Base-by-base conservation (phyloP, 208 protist genomes). In the Naegleria gruberi region DNA sequence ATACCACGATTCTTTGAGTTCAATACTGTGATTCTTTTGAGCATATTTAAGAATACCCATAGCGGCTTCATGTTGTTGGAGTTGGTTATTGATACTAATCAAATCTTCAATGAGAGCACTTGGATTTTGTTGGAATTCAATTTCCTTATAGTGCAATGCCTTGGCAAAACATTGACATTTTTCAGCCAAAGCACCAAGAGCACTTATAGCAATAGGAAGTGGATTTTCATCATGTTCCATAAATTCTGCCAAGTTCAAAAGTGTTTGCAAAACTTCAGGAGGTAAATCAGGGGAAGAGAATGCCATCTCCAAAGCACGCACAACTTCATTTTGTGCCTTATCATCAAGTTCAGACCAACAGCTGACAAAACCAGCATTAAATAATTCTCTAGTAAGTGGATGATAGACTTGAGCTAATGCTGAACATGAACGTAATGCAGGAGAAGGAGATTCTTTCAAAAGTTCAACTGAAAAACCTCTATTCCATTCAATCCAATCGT, bases 71-170 rank as follows among this genome's bases (percentile, higher is more conserved):
- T 97, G 96, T 91, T 98, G 98, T 55, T 98, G 97, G 30, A 99
- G 94, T 89, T 99, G 94, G 93, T 99, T 99, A 92, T 98, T 99
- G 73, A 99, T 96, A 91, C 97, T 97, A 91, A 99, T 99, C 17
- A 90, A 87, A 74, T 84, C 89, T 45, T 90, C 89, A 42, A 90
- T 84, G 15, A 45, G 5, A 57, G 8, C 19, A 34, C 37, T 44
- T 43, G 89, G 57, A 85, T 73, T 77, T 37, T 83, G 42, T 77
- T 84, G 30, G 26, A 90, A 90, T 46, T 51, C 55, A 87, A 87
- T 42, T 93, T 99, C 97, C 30, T 97, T 97, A 92, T 98, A 98
- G 91, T 98, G 97, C 87, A 99, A 94, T 46, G 97, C 95, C 92
- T 98, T 98, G 42, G 96, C 96, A 91, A 96, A 97, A 89, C 96